Evolutionary conservation across 805 yeast species (phyloP), one percentile per base, ranked within the genome.

Genomic region (Teunomyces tritomae): DNA sequence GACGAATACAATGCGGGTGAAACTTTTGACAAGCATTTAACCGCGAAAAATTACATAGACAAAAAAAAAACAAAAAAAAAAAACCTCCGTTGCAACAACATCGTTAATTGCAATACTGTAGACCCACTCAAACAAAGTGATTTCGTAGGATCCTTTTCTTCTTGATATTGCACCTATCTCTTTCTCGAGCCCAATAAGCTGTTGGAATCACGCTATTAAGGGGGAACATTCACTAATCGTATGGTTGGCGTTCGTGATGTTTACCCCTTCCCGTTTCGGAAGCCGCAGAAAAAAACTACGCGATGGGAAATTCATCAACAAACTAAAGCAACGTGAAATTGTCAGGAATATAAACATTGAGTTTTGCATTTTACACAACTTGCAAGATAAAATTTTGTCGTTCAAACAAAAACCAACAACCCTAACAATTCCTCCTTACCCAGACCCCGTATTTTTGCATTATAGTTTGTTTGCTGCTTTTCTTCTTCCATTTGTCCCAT

Each of bases 281-380:
- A 11, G 27, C 27, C 14, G 40, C 27, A 26, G 16, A 20, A 37
- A 37, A 36, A 37, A 37, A 37, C 29, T 24, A 37, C 40, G 40
- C 40, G 40, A 37, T 37, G 40, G 40, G 40, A 37, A 37, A 37
- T 37, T 37, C 29, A 37, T 37, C 40, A 37, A 37, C 29, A 37
- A 37, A 37, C 40, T 37, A 37, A 24, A 37, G 14, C 40, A 24
- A 37, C 40, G 28, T 37, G 40, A 37, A 37, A 37, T 37, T 37
- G 40, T 16, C 16, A 37, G 40, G 40, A 37, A 37, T 37, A 37
- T 29, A 32, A 32, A 39, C 37, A 42, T 33, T 28, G 39, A 11
- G 32, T 14, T 36, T 29, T 28, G 37, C 45, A 28, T 20, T 26
- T 35, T 35, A 39, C 37, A 28, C 46, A 16, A 16, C 29, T 43